Base-by-base conservation (phyloP, 306 rosid genomes). In the Corylus heterophylla region DNA sequence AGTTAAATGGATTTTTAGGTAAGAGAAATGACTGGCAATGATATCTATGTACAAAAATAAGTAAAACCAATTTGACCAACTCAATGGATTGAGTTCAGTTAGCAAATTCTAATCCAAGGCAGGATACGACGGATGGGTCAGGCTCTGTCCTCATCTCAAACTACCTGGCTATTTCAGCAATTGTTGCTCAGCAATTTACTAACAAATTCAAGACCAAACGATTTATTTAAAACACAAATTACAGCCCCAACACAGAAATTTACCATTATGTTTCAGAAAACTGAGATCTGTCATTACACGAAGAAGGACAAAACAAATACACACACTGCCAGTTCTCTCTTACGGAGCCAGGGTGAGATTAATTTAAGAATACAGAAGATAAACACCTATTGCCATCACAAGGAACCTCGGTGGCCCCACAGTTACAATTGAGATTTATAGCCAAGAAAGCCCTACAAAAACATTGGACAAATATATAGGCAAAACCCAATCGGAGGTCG, bases 291-390 rank as follows among this genome's bases (percentile, higher is more conserved):
- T 11, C 31, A 68, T 67, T 67, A n/a, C 51, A 9, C 1, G 10
- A 12, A 2, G 2, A 22, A 45, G 4, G 56, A 70, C 22, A 47
- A 12, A 54, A 70, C 7, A 25, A 29, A 70, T 39, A 56, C 51
- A 73, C 51, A 73, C 86, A 58, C 80, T 84, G 47, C 85, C 67
- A 69, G 29, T 51, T 74, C 75, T 73, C 75, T 76, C 82, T 18
- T 39, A 51, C 71, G 74, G 80, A 73, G 84, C 70, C 81, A 25
- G 81, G 81, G 81, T 78, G 85, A 78, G 50, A 68, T 71, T 62
- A 56, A 69, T 56, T 37, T 69, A 51, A 45, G 73, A 75, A 25
- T 37, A 63, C 62, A 81, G 64, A 17, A 71, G 50, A 81, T 73
- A 68, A 79, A 68, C 77, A 79, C 78, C 88, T 77, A 71, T 62